Evolutionary conservation across 257 asterid species (phyloP).

Genomic region (Solanum chiquidenum): DNA sequence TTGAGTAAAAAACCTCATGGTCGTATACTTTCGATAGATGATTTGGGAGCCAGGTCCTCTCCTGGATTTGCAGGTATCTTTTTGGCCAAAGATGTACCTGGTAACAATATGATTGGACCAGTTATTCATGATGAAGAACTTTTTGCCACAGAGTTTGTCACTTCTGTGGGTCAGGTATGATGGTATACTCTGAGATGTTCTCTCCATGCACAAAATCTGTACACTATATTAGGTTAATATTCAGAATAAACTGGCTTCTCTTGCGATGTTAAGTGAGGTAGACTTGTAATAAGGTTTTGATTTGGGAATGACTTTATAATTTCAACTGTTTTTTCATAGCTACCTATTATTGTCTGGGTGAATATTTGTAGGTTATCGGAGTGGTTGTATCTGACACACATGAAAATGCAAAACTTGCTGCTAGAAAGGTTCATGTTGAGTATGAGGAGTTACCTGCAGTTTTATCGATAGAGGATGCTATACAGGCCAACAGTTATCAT

Average conservation of each 20-base stretch:
- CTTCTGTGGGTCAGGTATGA: conserved; percentile 92
- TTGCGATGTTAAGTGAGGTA: not conserved
- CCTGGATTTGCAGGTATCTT: conserved; percentile 78
- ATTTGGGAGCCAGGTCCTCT: conserved; percentile 59
- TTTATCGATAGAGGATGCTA: conserved; percentile 76
- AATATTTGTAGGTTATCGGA: conserved; percentile 62
- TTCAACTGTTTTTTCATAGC: not conserved
- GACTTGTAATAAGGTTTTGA: not conserved
- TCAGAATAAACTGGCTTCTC: not conserved
- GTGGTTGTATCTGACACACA: conserved; percentile 96
- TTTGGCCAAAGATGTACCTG: conserved; percentile 70
- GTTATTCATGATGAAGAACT: conserved; percentile 68
- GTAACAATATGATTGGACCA: conserved; percentile 57
- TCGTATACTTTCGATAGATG: conserved; percentile 60
- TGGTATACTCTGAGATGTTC: not conserved
- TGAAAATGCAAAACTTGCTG: conserved; percentile 83
- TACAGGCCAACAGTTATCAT: conserved; percentile 60
- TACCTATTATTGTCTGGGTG: not conserved
- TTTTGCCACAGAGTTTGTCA: conserved; percentile 66
- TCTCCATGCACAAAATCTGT: not conserved
- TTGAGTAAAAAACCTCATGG: conserved; percentile 93
- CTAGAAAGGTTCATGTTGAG: conserved; percentile 65
- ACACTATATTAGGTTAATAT: not conserved
- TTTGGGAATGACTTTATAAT: not conserved
- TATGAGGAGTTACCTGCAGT: conserved; percentile 85